phyloP scores from a whole-genome alignment of 2,329 filamentous ascomycete genomes.

The Talaromyces sp. region DNA sequence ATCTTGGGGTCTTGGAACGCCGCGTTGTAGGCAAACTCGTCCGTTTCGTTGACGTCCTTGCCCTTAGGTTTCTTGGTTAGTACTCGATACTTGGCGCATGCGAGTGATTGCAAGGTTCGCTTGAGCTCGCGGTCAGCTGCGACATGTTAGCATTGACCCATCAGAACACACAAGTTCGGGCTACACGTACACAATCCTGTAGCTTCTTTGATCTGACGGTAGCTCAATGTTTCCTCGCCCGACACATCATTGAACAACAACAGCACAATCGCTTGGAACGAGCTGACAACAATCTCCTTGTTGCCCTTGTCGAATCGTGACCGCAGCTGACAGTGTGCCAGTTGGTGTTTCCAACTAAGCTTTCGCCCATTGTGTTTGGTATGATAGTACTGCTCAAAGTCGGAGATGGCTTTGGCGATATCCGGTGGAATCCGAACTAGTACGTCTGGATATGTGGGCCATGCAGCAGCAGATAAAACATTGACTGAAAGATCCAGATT shows the following conservation, averaged over 20 bases:
- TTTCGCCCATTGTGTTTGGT: slow-evolving; percentile 82
- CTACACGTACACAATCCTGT: slow-evolving; percentile 61
- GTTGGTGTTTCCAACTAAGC: slow-evolving; percentile 83
- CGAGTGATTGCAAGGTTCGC: slow-evolving; percentile 89
- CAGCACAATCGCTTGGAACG: slow-evolving; percentile 86
- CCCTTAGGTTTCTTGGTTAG: slow-evolving; percentile 80
- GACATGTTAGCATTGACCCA: slow-evolving; percentile 24
- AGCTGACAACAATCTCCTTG: slow-evolving; percentile 87
- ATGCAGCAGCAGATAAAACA: slow-evolving; percentile 84
- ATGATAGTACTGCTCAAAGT: slow-evolving; percentile 82
- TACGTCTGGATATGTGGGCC: slow-evolving; percentile 84
- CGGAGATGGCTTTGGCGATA: slow-evolving; percentile 68
- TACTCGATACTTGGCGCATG: slow-evolving; percentile 82
- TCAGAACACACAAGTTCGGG: not conserved
- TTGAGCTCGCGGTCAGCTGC: slow-evolving; percentile 69
- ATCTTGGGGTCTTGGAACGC: slow-evolving; percentile 74
- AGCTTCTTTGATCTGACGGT: slow-evolving; percentile 66
- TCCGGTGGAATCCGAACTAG: slow-evolving; percentile 68
- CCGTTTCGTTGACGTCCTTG: slow-evolving; percentile 68
- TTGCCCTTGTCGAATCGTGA: slow-evolving; percentile 71
- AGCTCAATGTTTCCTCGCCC: slow-evolving; percentile 61
- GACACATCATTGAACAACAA: slow-evolving; percentile 77
- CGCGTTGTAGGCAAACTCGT: slow-evolving; percentile 79
- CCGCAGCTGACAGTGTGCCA: slow-evolving; percentile 85
- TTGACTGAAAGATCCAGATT: slow-evolving; percentile 74